Conservation (phyloP, 768 basidiomycete species). For the Filobasidium wieringae region DNA sequence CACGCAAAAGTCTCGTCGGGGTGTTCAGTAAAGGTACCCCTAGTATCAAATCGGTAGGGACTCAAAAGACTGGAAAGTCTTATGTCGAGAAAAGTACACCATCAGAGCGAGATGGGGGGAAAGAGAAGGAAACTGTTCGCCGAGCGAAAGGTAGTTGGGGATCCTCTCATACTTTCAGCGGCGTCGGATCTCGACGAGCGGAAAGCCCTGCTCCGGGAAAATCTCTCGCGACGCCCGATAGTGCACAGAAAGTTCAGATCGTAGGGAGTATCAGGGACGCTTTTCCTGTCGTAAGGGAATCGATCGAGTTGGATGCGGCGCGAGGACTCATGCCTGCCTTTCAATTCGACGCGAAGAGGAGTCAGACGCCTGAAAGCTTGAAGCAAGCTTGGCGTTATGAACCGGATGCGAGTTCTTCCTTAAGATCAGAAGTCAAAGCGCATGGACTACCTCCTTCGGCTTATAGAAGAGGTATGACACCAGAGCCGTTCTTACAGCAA, state of each 20-base stretch:
- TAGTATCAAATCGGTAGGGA: not conserved
- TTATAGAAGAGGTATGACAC: not conserved
- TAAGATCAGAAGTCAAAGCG: not conserved
- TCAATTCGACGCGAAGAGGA: not conserved
- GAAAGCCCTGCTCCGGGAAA: not conserved
- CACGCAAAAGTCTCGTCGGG: not conserved
- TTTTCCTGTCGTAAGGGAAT: not conserved
- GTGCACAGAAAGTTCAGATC: not conserved
- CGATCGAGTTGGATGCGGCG: not conserved
- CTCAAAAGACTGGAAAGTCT: not conserved
- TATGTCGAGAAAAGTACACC: not conserved
- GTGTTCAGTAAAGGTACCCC: not conserved
- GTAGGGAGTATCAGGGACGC: conserved; percentile 1
- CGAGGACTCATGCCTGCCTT: not conserved
- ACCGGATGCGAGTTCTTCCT: not conserved
- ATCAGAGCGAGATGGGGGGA: not conserved
- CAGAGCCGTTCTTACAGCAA: not conserved
- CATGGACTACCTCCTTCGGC: not conserved
- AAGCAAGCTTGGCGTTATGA: not conserved
- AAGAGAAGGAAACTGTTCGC: not conserved
- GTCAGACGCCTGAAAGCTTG: not conserved
- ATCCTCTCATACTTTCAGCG: not conserved
- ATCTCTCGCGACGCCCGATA: not conserved
- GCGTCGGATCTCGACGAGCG: not conserved
- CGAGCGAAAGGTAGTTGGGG: not conserved